Percentiles rank a stretch among this genome's conserved stretches.
phyloP scores from a whole-genome alignment of 2,329 filamentous ascomycete species.

The Fusarium pilosicola region DNA sequence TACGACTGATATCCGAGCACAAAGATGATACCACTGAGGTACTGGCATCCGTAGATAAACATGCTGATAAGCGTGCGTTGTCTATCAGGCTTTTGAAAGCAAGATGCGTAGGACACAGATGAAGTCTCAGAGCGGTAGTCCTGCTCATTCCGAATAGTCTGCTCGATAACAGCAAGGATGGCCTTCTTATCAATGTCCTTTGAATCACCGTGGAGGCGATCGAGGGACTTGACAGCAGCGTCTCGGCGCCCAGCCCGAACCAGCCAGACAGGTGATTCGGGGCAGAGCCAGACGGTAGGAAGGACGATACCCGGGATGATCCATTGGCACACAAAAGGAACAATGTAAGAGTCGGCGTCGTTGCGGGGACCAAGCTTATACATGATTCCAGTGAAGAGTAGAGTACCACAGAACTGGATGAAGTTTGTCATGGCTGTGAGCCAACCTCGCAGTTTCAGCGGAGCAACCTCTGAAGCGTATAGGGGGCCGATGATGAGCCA shows the following conservation, averaged over 20 bases:
- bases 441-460: background rate
- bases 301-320: background rate
- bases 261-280: constrained; percentile 57
- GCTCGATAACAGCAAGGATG: background rate
- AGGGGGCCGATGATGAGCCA: background rate
- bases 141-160: background rate
- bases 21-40: constrained; percentile 50
- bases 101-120: constrained; percentile 52
- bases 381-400: background rate
- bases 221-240: constrained; percentile 49
- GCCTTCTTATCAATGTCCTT: constrained; percentile 43
- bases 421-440: background rate
- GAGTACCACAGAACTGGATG: background rate
- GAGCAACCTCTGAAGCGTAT: background rate
- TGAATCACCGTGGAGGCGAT: constrained; percentile 47
- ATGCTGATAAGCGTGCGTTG: constrained; percentile 54
- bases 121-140: constrained; percentile 42
- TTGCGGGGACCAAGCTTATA: background rate
- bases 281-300: constrained; percentile 41
- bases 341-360: background rate
- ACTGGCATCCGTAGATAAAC: constrained; percentile 49
- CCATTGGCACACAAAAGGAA: constrained; percentile 36
- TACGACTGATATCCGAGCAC: constrained; percentile 53
- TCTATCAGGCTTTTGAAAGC: constrained; percentile 52
- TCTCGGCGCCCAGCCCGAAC: constrained; percentile 47